A percentile compares a stretch with the other conserved stretches of the same genome.
phyloP scores from a whole-genome alignment of 768 basidiomycete genomes.

The Mycena rebaudengoi region DNA sequence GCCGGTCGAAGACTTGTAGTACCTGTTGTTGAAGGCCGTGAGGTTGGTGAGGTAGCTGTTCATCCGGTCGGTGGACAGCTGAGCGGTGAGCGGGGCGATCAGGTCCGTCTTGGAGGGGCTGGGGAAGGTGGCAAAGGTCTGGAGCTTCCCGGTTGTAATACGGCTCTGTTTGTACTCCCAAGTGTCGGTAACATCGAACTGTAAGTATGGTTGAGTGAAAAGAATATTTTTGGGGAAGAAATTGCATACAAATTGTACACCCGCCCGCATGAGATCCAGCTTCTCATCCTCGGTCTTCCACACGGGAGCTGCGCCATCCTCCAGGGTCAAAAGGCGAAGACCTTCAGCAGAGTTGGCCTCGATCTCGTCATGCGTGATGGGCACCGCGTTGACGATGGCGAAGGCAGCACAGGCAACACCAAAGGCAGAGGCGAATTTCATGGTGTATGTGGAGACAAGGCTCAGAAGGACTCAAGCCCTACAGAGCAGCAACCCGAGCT shows the following conservation, averaged over 20 bases:
- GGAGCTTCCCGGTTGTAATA: constrained; percentile 15
- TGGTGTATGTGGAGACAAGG: too few relatives aligned
- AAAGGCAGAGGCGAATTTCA: constrained; percentile 26
- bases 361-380: constrained; percentile 45
- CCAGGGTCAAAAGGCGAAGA: constrained; percentile 46
- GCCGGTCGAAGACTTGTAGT: constrained; percentile 50
- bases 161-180: constrained; percentile 41
- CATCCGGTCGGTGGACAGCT: too few relatives aligned
- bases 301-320: constrained; percentile 45
- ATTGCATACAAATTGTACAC: constrained; percentile 47
- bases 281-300: constrained; percentile 53
- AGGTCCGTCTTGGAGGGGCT: constrained; percentile 38
- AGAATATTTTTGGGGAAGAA: too few relatives aligned
- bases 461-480: too few relatives aligned
- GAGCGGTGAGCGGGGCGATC: constrained; percentile 1
- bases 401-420: constrained; percentile 33
- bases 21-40: constrained; percentile 52
- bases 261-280: constrained; percentile 43
- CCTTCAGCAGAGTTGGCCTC: constrained; percentile 43
- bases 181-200: constrained; percentile 55
- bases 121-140: constrained; percentile 34
- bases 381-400: constrained; percentile 15
- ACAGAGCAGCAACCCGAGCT: too few relatives aligned
- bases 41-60: constrained; percentile 44
- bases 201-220: too few relatives aligned